phyloP scores from a whole-genome alignment of 140 eudicot species.

The Oenanthe javanica region DNA sequence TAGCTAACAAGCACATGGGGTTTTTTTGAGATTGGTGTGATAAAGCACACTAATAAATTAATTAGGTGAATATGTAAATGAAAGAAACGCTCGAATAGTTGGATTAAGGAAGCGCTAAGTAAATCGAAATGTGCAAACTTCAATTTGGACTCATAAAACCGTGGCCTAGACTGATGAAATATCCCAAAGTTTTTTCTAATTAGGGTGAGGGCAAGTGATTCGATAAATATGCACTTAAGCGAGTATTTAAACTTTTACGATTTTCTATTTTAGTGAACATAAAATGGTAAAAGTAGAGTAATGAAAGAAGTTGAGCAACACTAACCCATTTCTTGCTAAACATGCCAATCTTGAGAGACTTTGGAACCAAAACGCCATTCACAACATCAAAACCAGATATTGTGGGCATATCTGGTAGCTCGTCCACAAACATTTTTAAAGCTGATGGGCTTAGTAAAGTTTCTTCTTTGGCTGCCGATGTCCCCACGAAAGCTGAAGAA shows the following conservation, averaged over 20 bases:
- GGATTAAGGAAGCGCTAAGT: too few species aligned
- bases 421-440: conserved; percentile 69
- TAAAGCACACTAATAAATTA: too few species aligned
- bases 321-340: conserved; percentile 64
- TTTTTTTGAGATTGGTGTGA: too few species aligned
- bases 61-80: too few species aligned
- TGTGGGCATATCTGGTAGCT: conserved; percentile 74
- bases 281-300: background rate
- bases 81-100: too few species aligned
- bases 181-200: too few species aligned
- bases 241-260: background rate
- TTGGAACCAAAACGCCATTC: conserved; percentile 35
- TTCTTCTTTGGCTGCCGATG: conserved; percentile 10
- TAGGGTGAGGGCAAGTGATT: too few species aligned
- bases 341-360: conserved; percentile 55
- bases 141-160: too few species aligned
- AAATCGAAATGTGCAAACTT: too few species aligned
- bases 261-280: background rate
- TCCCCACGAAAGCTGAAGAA: conserved; percentile 17
- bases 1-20: too few species aligned
- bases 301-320: background rate
- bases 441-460: conserved; percentile 31
- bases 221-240: background rate
- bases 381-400: conserved; percentile 40
- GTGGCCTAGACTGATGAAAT: too few species aligned